These are phyloP conservation scores for Hypoxylon sp. DNA, from an alignment of 2,329 filamentous ascomycete genomes.

Conservation along the genomic window DNA sequence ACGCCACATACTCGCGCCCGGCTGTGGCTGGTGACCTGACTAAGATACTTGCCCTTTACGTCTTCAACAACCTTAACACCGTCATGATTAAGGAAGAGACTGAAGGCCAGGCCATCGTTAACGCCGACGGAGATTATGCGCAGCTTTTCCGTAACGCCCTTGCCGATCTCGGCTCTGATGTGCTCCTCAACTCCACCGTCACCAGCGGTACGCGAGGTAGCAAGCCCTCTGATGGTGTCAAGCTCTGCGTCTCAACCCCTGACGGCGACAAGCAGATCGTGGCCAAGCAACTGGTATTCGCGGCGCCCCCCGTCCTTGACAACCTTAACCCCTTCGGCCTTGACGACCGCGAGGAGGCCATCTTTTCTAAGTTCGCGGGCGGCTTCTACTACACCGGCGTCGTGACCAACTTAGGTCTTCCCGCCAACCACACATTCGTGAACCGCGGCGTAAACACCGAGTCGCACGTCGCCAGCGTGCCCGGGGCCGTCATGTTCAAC, in stretches of 20 bases:
- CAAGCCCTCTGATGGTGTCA: conserved; percentile 30
- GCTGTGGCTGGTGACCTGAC: conserved; percentile 33
- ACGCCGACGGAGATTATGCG: conserved; percentile 40
- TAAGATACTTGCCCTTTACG: conserved; percentile 31
- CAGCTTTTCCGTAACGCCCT: conserved; percentile 56
- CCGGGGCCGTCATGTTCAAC: conserved; percentile 38
- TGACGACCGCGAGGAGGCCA: conserved; percentile 23
- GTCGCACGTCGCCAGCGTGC: conserved; percentile 27
- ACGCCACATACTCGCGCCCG: conserved; percentile 33
- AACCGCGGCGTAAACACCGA: conserved; percentile 32
- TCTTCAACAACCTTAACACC: conserved; percentile 37
- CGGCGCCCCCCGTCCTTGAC: conserved; percentile 24
- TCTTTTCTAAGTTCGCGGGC: conserved; percentile 33
- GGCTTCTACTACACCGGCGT: conserved; percentile 38
- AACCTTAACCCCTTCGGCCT: conserved; percentile 27
- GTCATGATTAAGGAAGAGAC: conserved; percentile 27
- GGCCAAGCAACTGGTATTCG: conserved; percentile 35
- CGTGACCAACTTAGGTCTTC: conserved; percentile 31
- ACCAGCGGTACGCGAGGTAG: conserved; percentile 16
- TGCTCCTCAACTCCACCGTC: conserved; percentile 38
- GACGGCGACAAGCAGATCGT: conserved; percentile 26
- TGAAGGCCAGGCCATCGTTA: conserved; percentile 33
- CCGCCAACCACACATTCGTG: conserved; percentile 25
- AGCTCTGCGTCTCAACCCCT: conserved; percentile 31
- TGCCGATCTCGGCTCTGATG: conserved; percentile 30